These are phyloP conservation scores for Bruguiera parviflora DNA, from an alignment of 345 rosid species.

Conservation along the genomic window DNA sequence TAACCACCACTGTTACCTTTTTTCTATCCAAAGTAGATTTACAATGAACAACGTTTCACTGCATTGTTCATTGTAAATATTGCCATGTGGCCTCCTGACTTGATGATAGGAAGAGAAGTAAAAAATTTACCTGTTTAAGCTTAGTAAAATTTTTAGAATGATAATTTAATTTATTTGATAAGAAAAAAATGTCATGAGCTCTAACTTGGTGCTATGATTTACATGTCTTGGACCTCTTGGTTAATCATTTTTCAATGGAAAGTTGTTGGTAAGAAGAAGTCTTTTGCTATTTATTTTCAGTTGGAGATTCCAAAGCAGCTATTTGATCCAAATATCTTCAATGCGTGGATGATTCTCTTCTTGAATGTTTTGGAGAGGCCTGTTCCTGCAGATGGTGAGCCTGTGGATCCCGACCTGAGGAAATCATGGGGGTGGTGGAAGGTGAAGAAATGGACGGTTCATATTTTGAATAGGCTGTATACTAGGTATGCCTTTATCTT, in stretches of 20 bases:
- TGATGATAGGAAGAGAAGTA: neutral
- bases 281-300: slow-evolving; percentile 34
- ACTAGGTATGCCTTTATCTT: slow-evolving; percentile 52
- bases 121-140: neutral
- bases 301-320: slow-evolving; percentile 95
- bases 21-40: neutral
- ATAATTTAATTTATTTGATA: neutral
- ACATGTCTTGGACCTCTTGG: slow-evolving; percentile 2
- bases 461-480: slow-evolving; percentile 85
- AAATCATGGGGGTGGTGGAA: slow-evolving; percentile 99
- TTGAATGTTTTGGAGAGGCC: slow-evolving; percentile 85
- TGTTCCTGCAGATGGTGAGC: slow-evolving; percentile 93
- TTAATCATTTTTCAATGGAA: neutral
- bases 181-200: neutral
- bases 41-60: neutral
- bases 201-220: neutral
- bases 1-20: neutral
- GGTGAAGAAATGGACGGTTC: slow-evolving; percentile 99
- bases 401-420: slow-evolving; percentile 78
- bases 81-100: neutral
- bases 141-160: neutral
- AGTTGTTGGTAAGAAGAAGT: no score
- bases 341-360: slow-evolving; percentile 95
- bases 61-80: neutral
- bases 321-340: slow-evolving; percentile 68